phyloP scores from a whole-genome alignment of 1,139 yeast genomes.

The Pneumocystis oryctolagi region DNA sequence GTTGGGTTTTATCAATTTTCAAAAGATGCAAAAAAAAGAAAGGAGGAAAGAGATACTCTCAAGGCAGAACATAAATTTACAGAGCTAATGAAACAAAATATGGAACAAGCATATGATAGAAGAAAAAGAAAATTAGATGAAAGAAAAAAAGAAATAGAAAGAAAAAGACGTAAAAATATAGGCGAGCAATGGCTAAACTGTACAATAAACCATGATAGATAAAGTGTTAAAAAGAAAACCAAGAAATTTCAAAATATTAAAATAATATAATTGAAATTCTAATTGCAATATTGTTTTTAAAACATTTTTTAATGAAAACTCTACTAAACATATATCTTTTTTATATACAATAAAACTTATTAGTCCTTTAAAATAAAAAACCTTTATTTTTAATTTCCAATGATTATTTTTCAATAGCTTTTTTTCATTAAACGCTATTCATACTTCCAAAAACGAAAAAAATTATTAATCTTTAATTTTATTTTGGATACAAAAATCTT shows the following conservation, averaged over 20 bases:
- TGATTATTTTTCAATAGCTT: too few species aligned
- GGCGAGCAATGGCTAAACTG: background rate
- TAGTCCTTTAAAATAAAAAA: background rate
- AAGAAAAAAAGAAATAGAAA: background rate
- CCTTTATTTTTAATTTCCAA: background rate
- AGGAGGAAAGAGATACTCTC: conserved; percentile 19
- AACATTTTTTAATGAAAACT: background rate
- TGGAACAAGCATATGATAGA: background rate
- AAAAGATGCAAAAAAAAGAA: conserved; percentile 17
- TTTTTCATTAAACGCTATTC: background rate
- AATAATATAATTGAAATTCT: background rate
- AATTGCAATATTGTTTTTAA: background rate
- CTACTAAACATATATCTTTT: background rate
- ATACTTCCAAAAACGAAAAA: too few species aligned
- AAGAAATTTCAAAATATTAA: background rate
- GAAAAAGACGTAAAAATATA: background rate
- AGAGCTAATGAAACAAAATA: conserved; percentile 2
- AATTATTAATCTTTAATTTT: too few species aligned
- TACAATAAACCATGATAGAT: background rate
- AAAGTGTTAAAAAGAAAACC: background rate
- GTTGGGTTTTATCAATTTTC: conserved; percentile 24
- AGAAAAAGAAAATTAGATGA: background rate
- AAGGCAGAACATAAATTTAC: conserved; percentile 14
- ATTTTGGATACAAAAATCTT: background rate
- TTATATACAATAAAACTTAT: background rate